Evolutionary conservation across 2,329 filamentous ascomycete species (phyloP).

Genomic region (Fusarium veterinarium): DNA sequence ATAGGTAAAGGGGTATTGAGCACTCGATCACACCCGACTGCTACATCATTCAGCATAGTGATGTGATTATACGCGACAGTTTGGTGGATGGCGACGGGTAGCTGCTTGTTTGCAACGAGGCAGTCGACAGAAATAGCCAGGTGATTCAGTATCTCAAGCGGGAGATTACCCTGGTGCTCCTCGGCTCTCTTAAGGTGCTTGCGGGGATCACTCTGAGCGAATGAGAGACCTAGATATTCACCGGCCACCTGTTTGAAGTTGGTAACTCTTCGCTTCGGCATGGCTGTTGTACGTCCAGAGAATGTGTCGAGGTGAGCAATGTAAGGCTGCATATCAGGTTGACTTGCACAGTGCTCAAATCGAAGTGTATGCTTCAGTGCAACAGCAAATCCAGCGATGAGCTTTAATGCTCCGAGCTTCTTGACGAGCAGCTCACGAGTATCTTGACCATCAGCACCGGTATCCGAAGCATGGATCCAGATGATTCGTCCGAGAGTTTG

Average conservation of each 20-base stretch:
- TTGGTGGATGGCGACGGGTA: conserved; percentile 68
- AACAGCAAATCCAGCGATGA: conserved; percentile 80
- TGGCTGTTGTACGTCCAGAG: conserved; percentile 61
- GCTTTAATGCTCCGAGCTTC: conserved; percentile 80
- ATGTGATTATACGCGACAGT: conserved; percentile 72
- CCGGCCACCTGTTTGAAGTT: conserved; percentile 72
- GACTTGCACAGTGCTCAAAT: conserved; percentile 83
- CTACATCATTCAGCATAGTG: conserved; percentile 74
- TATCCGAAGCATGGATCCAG: conserved; percentile 81
- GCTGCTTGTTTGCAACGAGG: conserved; percentile 65
- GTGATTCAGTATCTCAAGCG: conserved; percentile 82
- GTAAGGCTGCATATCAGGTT: conserved; percentile 77
- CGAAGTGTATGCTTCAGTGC: conserved; percentile 84
- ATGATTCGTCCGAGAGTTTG: conserved; percentile 80
- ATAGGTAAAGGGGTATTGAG: conserved; percentile 84
- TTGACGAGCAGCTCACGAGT: conserved; percentile 75
- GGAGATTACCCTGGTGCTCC: conserved; percentile 81
- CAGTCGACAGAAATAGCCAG: conserved; percentile 74
- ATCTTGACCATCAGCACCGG: conserved; percentile 55
- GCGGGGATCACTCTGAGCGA: conserved; percentile 81
- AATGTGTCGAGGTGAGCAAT: conserved; percentile 81
- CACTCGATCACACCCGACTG: conserved; percentile 80
- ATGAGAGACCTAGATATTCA: conserved; percentile 79
- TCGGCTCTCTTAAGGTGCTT: conserved; percentile 79
- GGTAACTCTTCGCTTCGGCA: conserved; percentile 50